Evolutionary conservation across 129 eudicot genomes (phyloP).

Genomic region (Flaveria ramosissima): DNA sequence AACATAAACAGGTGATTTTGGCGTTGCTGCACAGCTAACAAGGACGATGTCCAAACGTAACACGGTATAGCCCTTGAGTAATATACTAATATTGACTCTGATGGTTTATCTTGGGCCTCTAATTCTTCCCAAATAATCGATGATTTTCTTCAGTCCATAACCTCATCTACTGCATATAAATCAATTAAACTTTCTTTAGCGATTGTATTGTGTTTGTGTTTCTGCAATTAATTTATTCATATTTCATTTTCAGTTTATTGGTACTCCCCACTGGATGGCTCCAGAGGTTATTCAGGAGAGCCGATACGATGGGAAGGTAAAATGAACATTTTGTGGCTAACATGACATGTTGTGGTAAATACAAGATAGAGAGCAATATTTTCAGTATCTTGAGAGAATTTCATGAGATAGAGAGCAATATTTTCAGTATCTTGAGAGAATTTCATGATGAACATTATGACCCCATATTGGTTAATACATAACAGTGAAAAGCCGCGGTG

Average conservation of each 20-base stretch:
- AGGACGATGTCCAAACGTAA: conserved; percentile 99
- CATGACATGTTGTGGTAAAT: conserved; percentile 19
- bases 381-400: conserved; percentile 4
- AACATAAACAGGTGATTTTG: conserved; percentile 84
- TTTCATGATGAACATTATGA: background rate
- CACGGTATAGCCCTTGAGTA: conserved; percentile 53
- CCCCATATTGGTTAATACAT: conserved; percentile 15
- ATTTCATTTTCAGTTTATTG: conserved; percentile 70
- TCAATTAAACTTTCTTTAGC: conserved; percentile 3
- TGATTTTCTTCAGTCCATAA: conserved; percentile 11
- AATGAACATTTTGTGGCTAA: conserved; percentile 12
- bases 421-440: background rate
- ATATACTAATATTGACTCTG: conserved; percentile 6
- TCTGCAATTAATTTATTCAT: conserved; percentile 18
- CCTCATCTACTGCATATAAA: conserved; percentile 1
- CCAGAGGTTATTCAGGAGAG: conserved; percentile 99
- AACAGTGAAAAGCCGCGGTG: conserved; percentile 17
- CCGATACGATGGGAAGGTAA: conserved; percentile 96
- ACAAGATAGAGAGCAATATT: background rate
- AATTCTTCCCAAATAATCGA: background rate
- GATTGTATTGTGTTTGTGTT: conserved; percentile 15
- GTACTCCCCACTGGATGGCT: conserved; percentile 99
- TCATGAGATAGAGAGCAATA: background rate
- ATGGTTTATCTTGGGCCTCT: conserved; percentile 13
- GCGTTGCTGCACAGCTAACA: conserved; percentile 98